Evolutionary conservation across 768 basidiomycete genomes (phyloP).

Genomic region (Tulasnella sp.): DNA sequence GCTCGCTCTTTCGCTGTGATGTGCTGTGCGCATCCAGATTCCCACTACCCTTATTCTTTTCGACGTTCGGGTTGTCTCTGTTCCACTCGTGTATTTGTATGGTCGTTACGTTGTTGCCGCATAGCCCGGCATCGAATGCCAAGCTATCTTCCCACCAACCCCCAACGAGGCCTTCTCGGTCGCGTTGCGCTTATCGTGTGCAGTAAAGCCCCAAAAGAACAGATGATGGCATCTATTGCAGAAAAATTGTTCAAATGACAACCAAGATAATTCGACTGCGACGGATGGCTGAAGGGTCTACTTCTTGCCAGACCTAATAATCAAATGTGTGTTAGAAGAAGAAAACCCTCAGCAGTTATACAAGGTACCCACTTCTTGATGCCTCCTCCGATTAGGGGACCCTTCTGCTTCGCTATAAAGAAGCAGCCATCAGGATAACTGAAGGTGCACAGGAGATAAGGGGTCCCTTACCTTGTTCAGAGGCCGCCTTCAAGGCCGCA

Average conservation of each 20-base stretch:
- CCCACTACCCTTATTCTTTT: background rate
- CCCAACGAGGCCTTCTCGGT: background rate
- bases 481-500: slow-evolving; percentile 63
- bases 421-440: background rate
- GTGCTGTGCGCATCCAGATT: background rate
- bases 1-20: background rate
- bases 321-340: background rate
- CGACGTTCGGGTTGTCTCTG: slow-evolving; percentile 2
- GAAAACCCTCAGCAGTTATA: background rate
- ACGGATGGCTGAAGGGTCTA: background rate
- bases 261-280: background rate
- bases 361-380: slow-evolving; percentile 73
- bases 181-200: background rate
- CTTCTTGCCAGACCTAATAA: slow-evolving; percentile 15
- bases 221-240: background rate
- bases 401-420: slow-evolving; percentile 39
- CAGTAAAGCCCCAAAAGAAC: background rate
- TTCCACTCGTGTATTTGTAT: background rate
- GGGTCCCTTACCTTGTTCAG: slow-evolving; percentile 52
- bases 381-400: slow-evolving; percentile 55
- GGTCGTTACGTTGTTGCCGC: background rate
- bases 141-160: background rate
- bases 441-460: background rate
- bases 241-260: background rate
- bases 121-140: background rate